Evolutionary conservation across 495 filamentous ascomycete species (phyloP), one percentile per base, ranked within the genome.

Genomic region (Podospora anserina): DNA sequence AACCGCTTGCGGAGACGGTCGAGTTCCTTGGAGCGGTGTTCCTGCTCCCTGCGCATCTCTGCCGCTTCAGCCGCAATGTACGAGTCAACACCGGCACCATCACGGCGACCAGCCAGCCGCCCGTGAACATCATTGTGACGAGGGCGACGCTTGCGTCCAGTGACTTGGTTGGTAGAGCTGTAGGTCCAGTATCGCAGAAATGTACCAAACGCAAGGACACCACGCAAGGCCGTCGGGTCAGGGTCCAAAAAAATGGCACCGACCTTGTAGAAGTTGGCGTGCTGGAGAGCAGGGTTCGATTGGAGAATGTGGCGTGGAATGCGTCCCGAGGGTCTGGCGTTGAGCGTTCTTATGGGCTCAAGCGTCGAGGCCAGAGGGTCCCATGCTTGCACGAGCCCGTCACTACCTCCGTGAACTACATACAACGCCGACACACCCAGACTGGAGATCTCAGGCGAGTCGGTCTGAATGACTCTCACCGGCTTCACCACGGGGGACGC

Each of bases 371-470:
- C 92, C 27, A 99, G 80, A 23, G 92, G 93, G 82, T 99, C 95
- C 96, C 96, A 99, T 5, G 92, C 91, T 75, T 98, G 95, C 7
- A 98, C 94, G 7, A 98, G 86, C 11, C 95, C 94, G 77, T 99
- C 95, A 70, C 91, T 96, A 57, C 95, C 95, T 30, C 95, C 95
- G 77, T 97, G 92, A 1, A 97, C 90, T 28, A 99, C 78, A 73
- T 94, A 93, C 7, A 98, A 83, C 13, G 93, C 92, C 2, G 93
- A 92, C 23, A 97, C 76, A 5, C 90, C 95, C n/a, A 99, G 78
- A 70, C 87, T 92, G 11, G 94, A 90, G 13, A 99, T 88, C 71
- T 92, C 85, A 0, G 95, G 94, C 0, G 95, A 97, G 27, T 97
- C 92, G 0, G 95, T 98, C 68, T 94, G 88, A 65, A 99, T 96